A percentile compares a stretch with the other conserved stretches of the same genome.
These are phyloP conservation scores for Hortiboletus flavorubellus DNA, from an alignment of 768 basidiomycete species.

Conservation along the genomic window DNA sequence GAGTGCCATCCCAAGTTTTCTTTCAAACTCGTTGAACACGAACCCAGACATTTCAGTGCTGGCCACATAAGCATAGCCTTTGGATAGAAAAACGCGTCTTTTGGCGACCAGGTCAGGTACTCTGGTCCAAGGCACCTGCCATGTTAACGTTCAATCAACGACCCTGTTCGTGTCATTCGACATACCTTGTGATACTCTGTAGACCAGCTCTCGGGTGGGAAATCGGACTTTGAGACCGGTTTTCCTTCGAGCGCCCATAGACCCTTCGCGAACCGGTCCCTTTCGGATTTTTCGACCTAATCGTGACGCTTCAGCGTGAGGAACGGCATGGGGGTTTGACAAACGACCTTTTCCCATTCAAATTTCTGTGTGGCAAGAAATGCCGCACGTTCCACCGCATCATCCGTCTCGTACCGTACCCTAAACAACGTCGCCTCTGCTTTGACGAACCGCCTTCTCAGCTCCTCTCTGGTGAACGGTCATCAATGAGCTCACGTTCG, in stretches of 20 bases:
- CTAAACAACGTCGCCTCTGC: constrained; percentile 84
- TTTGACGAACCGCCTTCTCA: constrained; percentile 83
- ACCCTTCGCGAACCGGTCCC: constrained; percentile 41
- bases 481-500: neutral
- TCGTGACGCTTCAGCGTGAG: neutral
- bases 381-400: constrained; percentile 48
- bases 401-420: constrained; percentile 71
- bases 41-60: constrained; percentile 75
- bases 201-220: neutral
- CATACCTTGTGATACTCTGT: constrained; percentile 69
- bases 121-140: constrained; percentile 91
- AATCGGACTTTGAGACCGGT: fast-evolving
- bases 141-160: neutral
- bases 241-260: constrained; percentile 39
- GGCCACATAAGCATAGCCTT: constrained; percentile 90
- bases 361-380: constrained; percentile 62
- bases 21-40: constrained; percentile 82
- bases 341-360: constrained; percentile 57
- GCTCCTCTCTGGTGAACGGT: constrained; percentile 65
- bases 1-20: constrained; percentile 65
- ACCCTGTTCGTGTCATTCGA: neutral
- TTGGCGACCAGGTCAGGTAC: constrained; percentile 90
- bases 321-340: neutral
- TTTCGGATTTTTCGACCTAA: constrained; percentile 63
- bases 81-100: constrained; percentile 71